Evolutionary conservation across 768 basidiomycete genomes (phyloP).

Genomic region (Roridomyces roridus): DNA sequence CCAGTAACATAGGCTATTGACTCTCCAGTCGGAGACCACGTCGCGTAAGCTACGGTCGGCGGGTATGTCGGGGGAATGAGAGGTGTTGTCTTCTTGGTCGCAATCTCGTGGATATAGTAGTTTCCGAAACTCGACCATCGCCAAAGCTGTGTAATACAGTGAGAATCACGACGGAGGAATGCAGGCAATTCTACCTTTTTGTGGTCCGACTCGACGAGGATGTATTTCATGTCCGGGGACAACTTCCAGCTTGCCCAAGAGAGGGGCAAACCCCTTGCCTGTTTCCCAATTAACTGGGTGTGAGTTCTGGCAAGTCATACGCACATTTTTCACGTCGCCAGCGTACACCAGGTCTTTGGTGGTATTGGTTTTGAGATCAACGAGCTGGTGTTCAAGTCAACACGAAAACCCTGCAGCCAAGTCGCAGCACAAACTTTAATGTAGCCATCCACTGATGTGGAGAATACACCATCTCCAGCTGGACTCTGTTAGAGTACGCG

Average conservation of each 20-base stretch:
- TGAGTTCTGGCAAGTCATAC: conserved; percentile 16
- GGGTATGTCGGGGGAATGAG: conserved; percentile 73
- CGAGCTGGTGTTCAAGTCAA: conserved; percentile 43
- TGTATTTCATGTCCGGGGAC: conserved; percentile 90
- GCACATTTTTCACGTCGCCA: conserved; percentile 70
- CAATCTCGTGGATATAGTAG: conserved; percentile 89
- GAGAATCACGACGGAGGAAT: conserved; percentile 6
- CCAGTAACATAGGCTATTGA: conserved; percentile 85
- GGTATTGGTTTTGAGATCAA: conserved; percentile 79
- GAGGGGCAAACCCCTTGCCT: conserved; percentile 65
- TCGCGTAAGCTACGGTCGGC: conserved; percentile 77
- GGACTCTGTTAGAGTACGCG: not conserved
- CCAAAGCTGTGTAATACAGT: conserved; percentile 85
- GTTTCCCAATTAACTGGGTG: conserved; percentile 8
- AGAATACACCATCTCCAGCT: conserved; percentile 97
- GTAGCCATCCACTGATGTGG: conserved; percentile 59
- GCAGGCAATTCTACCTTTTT: conserved; percentile 59
- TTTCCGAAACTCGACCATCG: conserved; percentile 89
- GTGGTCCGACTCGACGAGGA: conserved; percentile 80
- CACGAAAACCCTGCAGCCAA: no score
- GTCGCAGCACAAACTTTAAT: conserved; percentile 50
- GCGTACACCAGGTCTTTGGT: conserved; percentile 65
- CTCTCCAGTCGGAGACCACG: conserved; percentile 87
- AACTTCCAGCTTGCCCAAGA: conserved; percentile 73
- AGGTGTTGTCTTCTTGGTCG: conserved; percentile 69